A percentile compares a stretch with the other conserved stretches of the same genome.
Conservation (phyloP, 2,329 filamentous ascomycete genomes). For the Arachnomyces sp. region DNA sequence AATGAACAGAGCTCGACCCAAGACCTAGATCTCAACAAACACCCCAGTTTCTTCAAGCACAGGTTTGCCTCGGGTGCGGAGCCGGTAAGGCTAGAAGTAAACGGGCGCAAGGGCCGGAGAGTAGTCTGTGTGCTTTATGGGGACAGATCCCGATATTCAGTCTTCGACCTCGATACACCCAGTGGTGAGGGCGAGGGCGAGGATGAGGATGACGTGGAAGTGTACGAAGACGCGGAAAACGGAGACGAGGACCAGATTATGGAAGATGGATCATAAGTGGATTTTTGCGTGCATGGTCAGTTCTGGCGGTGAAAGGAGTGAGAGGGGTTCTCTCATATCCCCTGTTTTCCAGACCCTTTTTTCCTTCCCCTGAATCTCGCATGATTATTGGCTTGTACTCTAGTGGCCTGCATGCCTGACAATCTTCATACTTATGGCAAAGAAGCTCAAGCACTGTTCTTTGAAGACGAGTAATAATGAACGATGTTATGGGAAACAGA, state of each 20-base stretch:
- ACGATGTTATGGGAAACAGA: too few relatives aligned
- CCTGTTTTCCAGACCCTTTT: too few relatives aligned
- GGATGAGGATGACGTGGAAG: conserved; percentile 19
- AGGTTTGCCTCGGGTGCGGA: conserved; percentile 36
- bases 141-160: conserved; percentile 46
- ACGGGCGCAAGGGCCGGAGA: conserved; percentile 47
- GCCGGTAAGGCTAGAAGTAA: conserved; percentile 46
- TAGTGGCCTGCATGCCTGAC: too few relatives aligned
- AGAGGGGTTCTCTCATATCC: too few relatives aligned
- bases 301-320: too few relatives aligned
- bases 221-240: conserved; percentile 11
- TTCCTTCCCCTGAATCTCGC: too few relatives aligned
- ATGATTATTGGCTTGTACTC: too few relatives aligned
- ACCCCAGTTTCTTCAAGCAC: conserved; percentile 34
- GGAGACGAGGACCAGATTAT: conserved; percentile 11
- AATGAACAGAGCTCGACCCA: conserved; percentile 6
- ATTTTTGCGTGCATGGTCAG: too few relatives aligned
- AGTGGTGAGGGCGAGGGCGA: conserved; percentile 23
- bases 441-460: too few relatives aligned
- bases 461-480: too few relatives aligned
- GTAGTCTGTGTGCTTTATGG: conserved; percentile 50
- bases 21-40: not conserved
- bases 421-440: too few relatives aligned
- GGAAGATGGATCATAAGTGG: not conserved
- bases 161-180: conserved; percentile 48